Percentiles rank a stretch among this genome's conserved stretches.
These are phyloP conservation scores for Eutrema salsugineum DNA, from an alignment of 441 rosid species.

Conservation along the genomic window DNA sequence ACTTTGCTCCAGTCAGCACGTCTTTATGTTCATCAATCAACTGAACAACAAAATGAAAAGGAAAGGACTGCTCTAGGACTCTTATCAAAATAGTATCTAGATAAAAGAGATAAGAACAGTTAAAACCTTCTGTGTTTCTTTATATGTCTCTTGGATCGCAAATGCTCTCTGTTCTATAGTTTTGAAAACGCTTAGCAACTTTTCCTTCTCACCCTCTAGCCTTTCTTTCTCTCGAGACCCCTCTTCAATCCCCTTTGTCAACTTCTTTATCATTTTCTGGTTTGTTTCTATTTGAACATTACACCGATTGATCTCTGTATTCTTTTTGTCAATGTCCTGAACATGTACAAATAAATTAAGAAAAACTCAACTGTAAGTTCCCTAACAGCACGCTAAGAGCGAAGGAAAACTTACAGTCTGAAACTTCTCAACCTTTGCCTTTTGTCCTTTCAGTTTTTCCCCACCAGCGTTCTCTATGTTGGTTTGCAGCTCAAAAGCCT, in stretches of 20 bases:
- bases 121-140: slow-evolving; percentile 63
- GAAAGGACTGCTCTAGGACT: neutral
- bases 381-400: slow-evolving; percentile 3
- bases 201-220: slow-evolving; percentile 66
- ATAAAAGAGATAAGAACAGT: slow-evolving; percentile 14
- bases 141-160: slow-evolving; percentile 76
- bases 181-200: slow-evolving; percentile 56
- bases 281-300: slow-evolving; percentile 90
- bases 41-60: slow-evolving; percentile 39
- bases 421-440: slow-evolving; percentile 74
- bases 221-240: slow-evolving; percentile 74
- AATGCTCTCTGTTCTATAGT: slow-evolving; percentile 81
- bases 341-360: slow-evolving; percentile 19
- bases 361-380: neutral
- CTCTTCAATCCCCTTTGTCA: slow-evolving; percentile 85
- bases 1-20: slow-evolving; percentile 62
- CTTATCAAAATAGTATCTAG: neutral
- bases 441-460: slow-evolving; percentile 72
- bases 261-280: slow-evolving; percentile 82
- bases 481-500: slow-evolving; percentile 82
- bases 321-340: slow-evolving; percentile 82
- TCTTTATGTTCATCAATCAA: slow-evolving; percentile 78
- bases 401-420: slow-evolving; percentile 68
- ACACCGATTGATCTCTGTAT: slow-evolving; percentile 86
- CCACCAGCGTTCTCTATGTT: slow-evolving; percentile 95